phyloP scores from a whole-genome alignment of 345 rosid species.

The Pistacia integerrima region DNA sequence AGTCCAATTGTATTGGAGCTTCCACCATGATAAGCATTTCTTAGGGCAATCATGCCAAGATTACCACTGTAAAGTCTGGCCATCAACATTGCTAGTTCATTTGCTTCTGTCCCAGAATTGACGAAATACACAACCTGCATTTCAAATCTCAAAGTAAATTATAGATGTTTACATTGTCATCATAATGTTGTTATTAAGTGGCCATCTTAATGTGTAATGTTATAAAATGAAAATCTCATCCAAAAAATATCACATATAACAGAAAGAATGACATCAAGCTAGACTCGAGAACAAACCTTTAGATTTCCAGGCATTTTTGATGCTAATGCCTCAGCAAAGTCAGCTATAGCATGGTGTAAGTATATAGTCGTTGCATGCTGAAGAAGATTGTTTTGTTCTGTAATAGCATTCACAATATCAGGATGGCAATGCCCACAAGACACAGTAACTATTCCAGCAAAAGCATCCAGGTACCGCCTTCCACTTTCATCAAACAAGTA shows the following conservation, averaged over 20 bases:
- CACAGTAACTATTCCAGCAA: conserved; percentile 92
- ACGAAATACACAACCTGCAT: conserved; percentile 92
- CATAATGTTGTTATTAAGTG: background rate
- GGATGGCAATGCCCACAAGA: conserved; percentile 99
- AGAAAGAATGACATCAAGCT: background rate
- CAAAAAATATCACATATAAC: background rate
- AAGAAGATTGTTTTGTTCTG: conserved; percentile 79
- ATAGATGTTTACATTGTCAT: conserved; percentile 9
- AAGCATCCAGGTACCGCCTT: conserved; percentile 75
- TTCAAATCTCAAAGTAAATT: background rate
- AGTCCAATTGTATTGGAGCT: conserved; percentile 87
- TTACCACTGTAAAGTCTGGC: conserved; percentile 81
- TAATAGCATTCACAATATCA: conserved; percentile 62
- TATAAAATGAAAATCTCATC: background rate
- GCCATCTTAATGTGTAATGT: background rate
- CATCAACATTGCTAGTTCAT: conserved; percentile 94
- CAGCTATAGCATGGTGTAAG: conserved; percentile 78
- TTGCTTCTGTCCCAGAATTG: conserved; percentile 94
- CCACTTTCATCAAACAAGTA: conserved; percentile 88
- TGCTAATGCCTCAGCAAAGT: conserved; percentile 91
- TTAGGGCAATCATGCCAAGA: conserved; percentile 85
- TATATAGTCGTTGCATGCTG: conserved; percentile 94
- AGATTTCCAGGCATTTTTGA: conserved; percentile 92
- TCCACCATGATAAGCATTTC: conserved; percentile 99
- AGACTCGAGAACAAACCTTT: conserved; percentile 43